phyloP scores from a whole-genome alignment of 805 yeast species.

The Wickerhamomyces bovis region DNA sequence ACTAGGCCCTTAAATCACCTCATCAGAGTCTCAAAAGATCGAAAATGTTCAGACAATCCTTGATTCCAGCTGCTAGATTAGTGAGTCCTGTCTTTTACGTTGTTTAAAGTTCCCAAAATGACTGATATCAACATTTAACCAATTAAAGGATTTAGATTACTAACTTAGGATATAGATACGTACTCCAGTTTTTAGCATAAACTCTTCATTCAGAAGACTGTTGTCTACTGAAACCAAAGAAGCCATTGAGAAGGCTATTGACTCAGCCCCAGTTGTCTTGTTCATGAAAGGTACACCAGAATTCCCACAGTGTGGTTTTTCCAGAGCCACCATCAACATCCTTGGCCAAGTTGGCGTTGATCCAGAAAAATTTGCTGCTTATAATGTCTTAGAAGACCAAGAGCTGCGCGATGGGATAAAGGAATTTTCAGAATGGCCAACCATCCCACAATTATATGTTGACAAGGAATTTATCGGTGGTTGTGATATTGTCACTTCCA shows the following conservation, averaged over 20 bases:
- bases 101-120: background rate
- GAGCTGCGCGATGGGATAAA: conserved; percentile 94
- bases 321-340: conserved; percentile 88
- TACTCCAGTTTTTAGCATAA: conserved; percentile 10
- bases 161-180: conserved; percentile 4
- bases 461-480: conserved; percentile 94
- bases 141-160: background rate
- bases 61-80: background rate
- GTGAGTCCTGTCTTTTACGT: background rate
- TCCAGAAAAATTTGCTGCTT: conserved; percentile 94
- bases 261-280: conserved; percentile 87
- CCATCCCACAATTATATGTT: conserved; percentile 93
- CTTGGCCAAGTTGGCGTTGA: conserved; percentile 97
- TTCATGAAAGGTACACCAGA: conserved; percentile 99
- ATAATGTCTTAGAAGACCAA: conserved; percentile 89
- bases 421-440: conserved; percentile 96
- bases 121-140: background rate
- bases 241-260: conserved; percentile 83
- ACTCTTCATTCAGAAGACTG: conserved; percentile 30
- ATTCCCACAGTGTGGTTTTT: conserved; percentile 96
- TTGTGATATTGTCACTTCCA: conserved; percentile 86
- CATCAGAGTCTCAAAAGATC: background rate
- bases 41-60: conserved; percentile 6
- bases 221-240: conserved; percentile 71
- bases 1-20: background rate